Base-by-base conservation (phyloP, 2,329 filamentous ascomycete species). In the Karstenula rhodostoma region DNA sequence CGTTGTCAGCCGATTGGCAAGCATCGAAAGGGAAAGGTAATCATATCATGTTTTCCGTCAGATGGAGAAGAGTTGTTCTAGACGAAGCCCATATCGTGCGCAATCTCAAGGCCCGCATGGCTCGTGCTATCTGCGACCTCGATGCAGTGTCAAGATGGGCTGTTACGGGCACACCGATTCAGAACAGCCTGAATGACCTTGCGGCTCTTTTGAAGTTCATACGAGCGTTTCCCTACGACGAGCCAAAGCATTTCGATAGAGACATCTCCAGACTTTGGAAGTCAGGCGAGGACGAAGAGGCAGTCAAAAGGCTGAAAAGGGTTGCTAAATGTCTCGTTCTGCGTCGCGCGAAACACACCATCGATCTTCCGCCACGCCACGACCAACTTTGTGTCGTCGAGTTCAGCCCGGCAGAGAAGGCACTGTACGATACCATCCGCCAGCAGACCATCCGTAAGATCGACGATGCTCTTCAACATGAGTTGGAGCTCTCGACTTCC, bases 81-180 rank as follows among this genome's bases (percentile, higher is more conserved):
- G 82, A 84, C 12, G 86, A 87, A 69, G 82, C 80, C 4, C 82
- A 83, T 57, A 65, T 76, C 4, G 80, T 83, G 35, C 74, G 79
- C 2, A 79, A 79, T 40, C 60, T 64, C 1, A 64, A 69, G 3
- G 76, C 78, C 0, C 51, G 60, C 17, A 81, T 78, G 64, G 71
- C 60, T 42, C 56, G 53, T 12, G 62, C 61, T 10, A 53, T 67
- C 5, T 53, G 43, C 40, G 23, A 57, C 25, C 54, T 85, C 0
- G 61, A 78, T 0, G 71, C 78, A 0, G 61, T 54, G 0, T 71
- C 69, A 2, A 75, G 82, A 6, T 85, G 82, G 83, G 80, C 78
- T 1, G 77, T 85, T 0, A 84, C 81, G 0, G 82, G 82, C 0
- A 85, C 83, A 0, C 83, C 83, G 0, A 80, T 85, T 0, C 82